These are phyloP conservation scores for Colletotrichum gloeosporioides DNA, from an alignment of 2,329 filamentous ascomycete genomes.

Conservation along the genomic window DNA sequence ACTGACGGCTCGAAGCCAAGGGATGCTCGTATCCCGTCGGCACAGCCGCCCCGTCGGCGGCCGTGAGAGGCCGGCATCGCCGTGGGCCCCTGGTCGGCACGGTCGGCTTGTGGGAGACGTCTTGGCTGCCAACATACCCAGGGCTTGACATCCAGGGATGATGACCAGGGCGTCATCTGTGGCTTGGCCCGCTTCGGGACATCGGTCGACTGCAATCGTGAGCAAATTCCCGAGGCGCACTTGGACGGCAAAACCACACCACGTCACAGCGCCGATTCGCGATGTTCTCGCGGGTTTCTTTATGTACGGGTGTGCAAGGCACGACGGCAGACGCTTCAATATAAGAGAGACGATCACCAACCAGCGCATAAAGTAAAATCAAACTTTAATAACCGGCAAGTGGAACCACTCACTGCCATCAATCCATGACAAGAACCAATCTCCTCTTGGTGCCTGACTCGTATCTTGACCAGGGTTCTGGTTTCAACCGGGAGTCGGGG, in stretches of 20 bases:
- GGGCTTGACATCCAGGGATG: background rate
- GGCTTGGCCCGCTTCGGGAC: background rate
- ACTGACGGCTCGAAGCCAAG: background rate
- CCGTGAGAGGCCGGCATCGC: background rate
- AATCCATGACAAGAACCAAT: conserved; percentile 6
- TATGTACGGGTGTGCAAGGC: background rate
- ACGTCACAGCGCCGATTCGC: background rate
- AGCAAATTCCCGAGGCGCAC: background rate
- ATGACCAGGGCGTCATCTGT: background rate
- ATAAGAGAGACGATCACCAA: conserved; percentile 5
- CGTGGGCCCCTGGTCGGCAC: conserved; percentile 5
- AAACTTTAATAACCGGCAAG: conserved; percentile 20
- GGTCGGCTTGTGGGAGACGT: conserved; percentile 15
- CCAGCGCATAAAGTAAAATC: conserved; percentile 20
- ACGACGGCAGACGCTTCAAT: background rate
- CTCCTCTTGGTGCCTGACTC: conserved; percentile 13
- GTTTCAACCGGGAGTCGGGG: conserved; percentile 16
- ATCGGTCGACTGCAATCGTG: background rate
- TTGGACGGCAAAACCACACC: background rate
- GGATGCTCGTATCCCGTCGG: conserved; percentile 12
- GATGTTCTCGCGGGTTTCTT: background rate
- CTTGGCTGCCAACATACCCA: background rate
- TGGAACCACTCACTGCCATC: conserved; percentile 1
- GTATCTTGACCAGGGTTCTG: conserved; percentile 5
- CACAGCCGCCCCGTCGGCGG: conserved; percentile 5